phyloP scores from a whole-genome alignment of 495 filamentous ascomycete genomes.

The Xylaria telfairii region DNA sequence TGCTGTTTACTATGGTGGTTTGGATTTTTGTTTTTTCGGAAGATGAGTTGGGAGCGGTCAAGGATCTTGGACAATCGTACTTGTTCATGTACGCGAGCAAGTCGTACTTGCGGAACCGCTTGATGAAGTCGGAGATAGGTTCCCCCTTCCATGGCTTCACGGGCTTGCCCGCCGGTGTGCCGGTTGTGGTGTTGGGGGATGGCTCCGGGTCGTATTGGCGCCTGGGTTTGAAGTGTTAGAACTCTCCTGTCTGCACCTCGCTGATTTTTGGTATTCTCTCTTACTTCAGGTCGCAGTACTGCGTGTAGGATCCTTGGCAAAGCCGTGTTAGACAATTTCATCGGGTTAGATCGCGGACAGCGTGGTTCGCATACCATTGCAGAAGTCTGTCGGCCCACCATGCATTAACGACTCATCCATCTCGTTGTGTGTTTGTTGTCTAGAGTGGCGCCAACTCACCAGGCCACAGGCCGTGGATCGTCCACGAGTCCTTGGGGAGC shows the following conservation, averaged over 20 bases:
- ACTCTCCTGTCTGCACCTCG: background rate
- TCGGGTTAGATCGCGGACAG: background rate
- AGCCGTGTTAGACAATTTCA: background rate
- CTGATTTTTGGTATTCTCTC: background rate
- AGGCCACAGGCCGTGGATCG: constrained; percentile 61
- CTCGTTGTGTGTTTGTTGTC: background rate
- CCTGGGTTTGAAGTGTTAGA: constrained; percentile 17
- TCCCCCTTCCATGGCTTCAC: constrained; percentile 54
- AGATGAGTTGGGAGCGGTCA: no score
- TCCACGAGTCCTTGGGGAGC: constrained; percentile 52
- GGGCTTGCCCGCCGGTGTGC: constrained; percentile 45
- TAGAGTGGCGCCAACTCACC: constrained; percentile 18
- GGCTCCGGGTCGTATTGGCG: constrained; percentile 60
- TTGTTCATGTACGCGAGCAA: constrained; percentile 59
- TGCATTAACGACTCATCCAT: background rate
- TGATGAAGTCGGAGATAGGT: constrained; percentile 52
- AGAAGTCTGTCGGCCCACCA: constrained; percentile 25
- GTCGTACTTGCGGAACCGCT: constrained; percentile 51
- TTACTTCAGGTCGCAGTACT: constrained; percentile 58
- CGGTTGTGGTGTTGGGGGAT: constrained; percentile 58
- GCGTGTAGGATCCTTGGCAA: constrained; percentile 53
- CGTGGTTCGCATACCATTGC: constrained; percentile 32
- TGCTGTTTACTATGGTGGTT: no score
- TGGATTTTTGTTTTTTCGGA: no score
- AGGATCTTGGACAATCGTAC: constrained; percentile 23